These are phyloP conservation scores for Cyberlindnera amylophila DNA, from an alignment of 805 yeast species.

Conservation along the genomic window DNA sequence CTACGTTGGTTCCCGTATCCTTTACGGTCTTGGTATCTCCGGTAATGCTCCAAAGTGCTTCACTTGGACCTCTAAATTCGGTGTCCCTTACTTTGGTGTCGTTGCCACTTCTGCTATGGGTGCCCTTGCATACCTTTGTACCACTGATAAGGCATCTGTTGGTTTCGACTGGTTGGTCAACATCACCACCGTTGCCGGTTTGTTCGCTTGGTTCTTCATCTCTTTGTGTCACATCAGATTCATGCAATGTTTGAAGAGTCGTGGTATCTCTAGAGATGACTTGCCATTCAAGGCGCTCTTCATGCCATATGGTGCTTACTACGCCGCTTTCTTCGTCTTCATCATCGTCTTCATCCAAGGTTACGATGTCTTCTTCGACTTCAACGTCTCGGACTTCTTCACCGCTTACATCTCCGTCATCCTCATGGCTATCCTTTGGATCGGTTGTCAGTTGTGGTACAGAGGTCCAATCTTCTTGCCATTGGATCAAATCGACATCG, in stretches of 20 bases:
- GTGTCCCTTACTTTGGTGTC: constrained; percentile 63
- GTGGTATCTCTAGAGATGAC: constrained; percentile 63
- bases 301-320: constrained; percentile 68
- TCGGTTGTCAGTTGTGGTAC: constrained; percentile 50
- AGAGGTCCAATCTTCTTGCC: constrained; percentile 40
- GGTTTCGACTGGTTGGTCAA: constrained; percentile 73
- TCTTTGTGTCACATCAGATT: constrained; percentile 68
- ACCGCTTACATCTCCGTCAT: constrained; percentile 74
- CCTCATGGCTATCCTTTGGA: constrained; percentile 53
- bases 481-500: constrained; percentile 25
- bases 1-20: constrained; percentile 67
- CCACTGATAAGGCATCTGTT: constrained; percentile 45
- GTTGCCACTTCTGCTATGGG: constrained; percentile 57
- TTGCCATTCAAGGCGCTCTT: constrained; percentile 70
- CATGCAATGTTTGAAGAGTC: constrained; percentile 57
- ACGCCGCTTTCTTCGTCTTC: constrained; percentile 51
- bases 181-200: constrained; percentile 71
- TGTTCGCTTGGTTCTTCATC: constrained; percentile 69
- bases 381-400: constrained; percentile 57
- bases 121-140: constrained; percentile 55
- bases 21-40: constrained; percentile 59
- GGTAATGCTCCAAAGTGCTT: constrained; percentile 57
- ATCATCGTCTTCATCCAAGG: constrained; percentile 72
- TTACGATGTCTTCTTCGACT: constrained; percentile 54
- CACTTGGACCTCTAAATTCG: constrained; percentile 44